phyloP scores from a whole-genome alignment of 768 basidiomycete species.

The Boletus reticulatus region DNA sequence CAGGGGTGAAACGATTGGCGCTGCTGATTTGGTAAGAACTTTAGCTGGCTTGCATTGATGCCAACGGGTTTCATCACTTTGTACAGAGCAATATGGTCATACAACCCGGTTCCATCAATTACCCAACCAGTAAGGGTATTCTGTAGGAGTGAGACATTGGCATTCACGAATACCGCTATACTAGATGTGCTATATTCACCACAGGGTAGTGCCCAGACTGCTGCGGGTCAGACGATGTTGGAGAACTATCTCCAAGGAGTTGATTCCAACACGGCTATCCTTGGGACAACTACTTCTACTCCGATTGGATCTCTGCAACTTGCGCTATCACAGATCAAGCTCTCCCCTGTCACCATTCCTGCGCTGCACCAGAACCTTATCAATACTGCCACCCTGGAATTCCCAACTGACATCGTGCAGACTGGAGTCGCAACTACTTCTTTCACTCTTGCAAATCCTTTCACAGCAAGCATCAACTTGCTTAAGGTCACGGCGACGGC shows the following conservation, averaged over 20 bases:
- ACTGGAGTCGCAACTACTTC: slow-evolving; percentile 58
- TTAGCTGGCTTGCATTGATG: neutral
- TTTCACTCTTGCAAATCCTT: slow-evolving; percentile 63
- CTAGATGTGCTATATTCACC: slow-evolving; percentile 62
- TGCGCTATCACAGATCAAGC: slow-evolving; percentile 57
- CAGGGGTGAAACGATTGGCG: slow-evolving; percentile 53
- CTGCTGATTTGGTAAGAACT: slow-evolving; percentile 50
- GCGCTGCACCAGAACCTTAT: slow-evolving; percentile 63
- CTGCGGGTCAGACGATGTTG: slow-evolving; percentile 54
- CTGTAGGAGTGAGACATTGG: neutral
- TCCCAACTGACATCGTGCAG: slow-evolving; percentile 59
- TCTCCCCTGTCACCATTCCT: slow-evolving; percentile 63
- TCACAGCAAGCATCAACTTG: slow-evolving; percentile 69
- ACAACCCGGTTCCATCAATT: slow-evolving; percentile 53
- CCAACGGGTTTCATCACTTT: slow-evolving; percentile 1
- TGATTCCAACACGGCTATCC: slow-evolving; percentile 52
- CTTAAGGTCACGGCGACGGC: slow-evolving; percentile 53
- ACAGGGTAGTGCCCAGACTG: slow-evolving; percentile 45
- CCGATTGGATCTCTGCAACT: slow-evolving; percentile 57
- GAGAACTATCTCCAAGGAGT: slow-evolving; percentile 70
- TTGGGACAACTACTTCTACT: slow-evolving; percentile 55
- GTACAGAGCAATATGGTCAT: slow-evolving; percentile 53
- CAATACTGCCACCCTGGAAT: slow-evolving; percentile 49
- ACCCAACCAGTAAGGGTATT: slow-evolving; percentile 47
- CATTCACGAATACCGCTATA: slow-evolving; percentile 1